phyloP scores from a whole-genome alignment of 257 asterid species.

The Fraxinus excelsior region DNA sequence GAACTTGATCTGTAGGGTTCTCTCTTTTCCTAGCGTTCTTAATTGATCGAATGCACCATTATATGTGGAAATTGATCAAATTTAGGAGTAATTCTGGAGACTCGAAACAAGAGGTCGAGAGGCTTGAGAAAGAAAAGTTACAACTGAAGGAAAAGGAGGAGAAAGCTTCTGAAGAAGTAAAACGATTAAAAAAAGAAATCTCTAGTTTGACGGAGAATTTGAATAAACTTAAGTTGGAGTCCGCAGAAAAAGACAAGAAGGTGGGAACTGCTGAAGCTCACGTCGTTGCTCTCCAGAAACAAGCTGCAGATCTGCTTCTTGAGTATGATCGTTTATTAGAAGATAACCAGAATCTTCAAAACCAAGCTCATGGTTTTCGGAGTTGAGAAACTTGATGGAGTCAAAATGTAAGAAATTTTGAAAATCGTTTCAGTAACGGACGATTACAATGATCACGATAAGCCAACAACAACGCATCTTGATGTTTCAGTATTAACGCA shows the following conservation, averaged over 20 bases:
- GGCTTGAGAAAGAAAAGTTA: constrained; percentile 74
- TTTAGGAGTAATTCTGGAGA: constrained; percentile 59
- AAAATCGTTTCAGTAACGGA: neutral
- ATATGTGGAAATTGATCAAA: constrained; percentile 59
- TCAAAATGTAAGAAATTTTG: neutral
- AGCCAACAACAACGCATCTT: neutral
- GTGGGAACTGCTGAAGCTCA: constrained; percentile 80
- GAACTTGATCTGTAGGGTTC: constrained; percentile 53
- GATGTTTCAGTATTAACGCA: neutral
- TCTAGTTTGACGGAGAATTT: constrained; percentile 54
- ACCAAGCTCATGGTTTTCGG: constrained; percentile 50
- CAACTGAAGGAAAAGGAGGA: constrained; percentile 70
- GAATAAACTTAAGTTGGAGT: constrained; percentile 66
- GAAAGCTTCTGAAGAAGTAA: constrained; percentile 64
- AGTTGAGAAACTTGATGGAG: constrained; percentile 6
- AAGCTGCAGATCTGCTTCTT: constrained; percentile 79
- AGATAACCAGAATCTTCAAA: constrained; percentile 88
- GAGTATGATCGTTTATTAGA: constrained; percentile 86
- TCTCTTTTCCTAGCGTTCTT: constrained; percentile 81
- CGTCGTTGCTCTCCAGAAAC: constrained; percentile 83
- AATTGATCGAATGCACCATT: constrained; percentile 93
- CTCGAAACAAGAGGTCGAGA: constrained; percentile 66
- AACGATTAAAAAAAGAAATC: constrained; percentile 51
- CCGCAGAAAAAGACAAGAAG: constrained; percentile 57
- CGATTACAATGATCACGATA: neutral